Base-by-base conservation (phyloP, 2,329 filamentous ascomycete genomes). In the Trichoderma koningii region DNA sequence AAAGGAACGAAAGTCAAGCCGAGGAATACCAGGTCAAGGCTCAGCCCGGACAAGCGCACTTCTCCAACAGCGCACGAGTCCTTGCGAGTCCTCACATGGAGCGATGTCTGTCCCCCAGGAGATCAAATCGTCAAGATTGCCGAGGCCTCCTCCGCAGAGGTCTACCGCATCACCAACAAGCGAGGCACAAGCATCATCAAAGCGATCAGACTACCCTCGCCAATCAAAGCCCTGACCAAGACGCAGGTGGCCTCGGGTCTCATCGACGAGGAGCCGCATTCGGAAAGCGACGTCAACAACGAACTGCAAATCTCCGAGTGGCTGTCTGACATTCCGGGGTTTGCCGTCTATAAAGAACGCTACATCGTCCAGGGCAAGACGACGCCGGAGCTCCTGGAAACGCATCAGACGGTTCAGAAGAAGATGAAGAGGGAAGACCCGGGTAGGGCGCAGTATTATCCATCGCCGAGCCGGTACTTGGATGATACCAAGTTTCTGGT, bases 121-220 rank as follows among this genome's bases (percentile, higher is more conserved):
- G 82, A 84, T 70, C 74, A 75, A 42, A 85, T 89, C 55, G 79
- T 81, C 50, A 89, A 89, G 74, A 89, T 89, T 57, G 86, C 87
- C 10, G 87, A 89, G 72, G 86, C 87, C 5, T 89, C 87, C 2
- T 89, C 85, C 69, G 86, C 87, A 6, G 87, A 89, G 71, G 85
- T 89, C 10, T 89, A 88, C 69, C 84, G 85, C 10, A 80, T 89
- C 68, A 83, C 79, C 53, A 88, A 87, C 70, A 77, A 80, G 51
- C 78, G 81, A 17, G 86, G 85, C 9, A 86, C 83, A 28, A 88
- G 85, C 72, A 87, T 89, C 70, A 85, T 89, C 75, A 89, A 89
- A 69, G 82, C 85, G 21, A 86, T 89, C 65, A 82, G 86, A 2
- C 79, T 89, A 10, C 74, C 82, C 12, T 87, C 85, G 0, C 83